A percentile compares a stretch with the other conserved stretches of the same genome.
phyloP scores from a whole-genome alignment of 495 filamentous ascomycete genomes.

The Zalerion maritima region DNA sequence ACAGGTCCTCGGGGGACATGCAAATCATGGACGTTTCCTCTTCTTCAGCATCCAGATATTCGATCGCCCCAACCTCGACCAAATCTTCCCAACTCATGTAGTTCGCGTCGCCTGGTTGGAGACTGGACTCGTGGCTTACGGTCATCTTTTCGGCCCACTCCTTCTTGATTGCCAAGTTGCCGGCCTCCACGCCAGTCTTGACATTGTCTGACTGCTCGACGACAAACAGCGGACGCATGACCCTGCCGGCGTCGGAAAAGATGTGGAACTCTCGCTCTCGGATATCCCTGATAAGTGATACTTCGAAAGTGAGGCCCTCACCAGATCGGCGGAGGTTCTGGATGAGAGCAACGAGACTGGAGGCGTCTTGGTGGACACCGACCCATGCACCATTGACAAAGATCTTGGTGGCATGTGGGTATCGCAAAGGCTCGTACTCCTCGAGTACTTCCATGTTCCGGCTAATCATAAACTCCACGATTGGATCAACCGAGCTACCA shows the following conservation, averaged over 20 bases:
- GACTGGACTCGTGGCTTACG: constrained; percentile 37
- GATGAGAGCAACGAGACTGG: constrained; percentile 63
- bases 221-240: constrained; percentile 84
- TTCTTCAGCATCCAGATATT: constrained; percentile 95
- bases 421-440: constrained; percentile 80
- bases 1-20: constrained; percentile 93
- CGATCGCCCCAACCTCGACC: constrained; percentile 64
- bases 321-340: constrained; percentile 55
- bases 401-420: constrained; percentile 89
- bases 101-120: too few relatives aligned
- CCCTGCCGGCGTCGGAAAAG: constrained; percentile 90
- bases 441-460: constrained; percentile 92
- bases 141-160: constrained; percentile 55
- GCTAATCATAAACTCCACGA: constrained; percentile 87
- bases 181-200: constrained; percentile 50
- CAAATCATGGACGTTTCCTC: constrained; percentile 98
- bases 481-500: constrained; percentile 74
- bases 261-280: constrained; percentile 96
- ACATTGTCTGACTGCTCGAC: constrained; percentile 56
- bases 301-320: constrained; percentile 69
- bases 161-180: constrained; percentile 69
- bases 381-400: constrained; percentile 98
- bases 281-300: constrained; percentile 87
- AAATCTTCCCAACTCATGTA: constrained; percentile 82
- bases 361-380: constrained; percentile 72